Evolutionary conservation across 306 rosid genomes (phyloP).

Genomic region (Cercis canadensis): DNA sequence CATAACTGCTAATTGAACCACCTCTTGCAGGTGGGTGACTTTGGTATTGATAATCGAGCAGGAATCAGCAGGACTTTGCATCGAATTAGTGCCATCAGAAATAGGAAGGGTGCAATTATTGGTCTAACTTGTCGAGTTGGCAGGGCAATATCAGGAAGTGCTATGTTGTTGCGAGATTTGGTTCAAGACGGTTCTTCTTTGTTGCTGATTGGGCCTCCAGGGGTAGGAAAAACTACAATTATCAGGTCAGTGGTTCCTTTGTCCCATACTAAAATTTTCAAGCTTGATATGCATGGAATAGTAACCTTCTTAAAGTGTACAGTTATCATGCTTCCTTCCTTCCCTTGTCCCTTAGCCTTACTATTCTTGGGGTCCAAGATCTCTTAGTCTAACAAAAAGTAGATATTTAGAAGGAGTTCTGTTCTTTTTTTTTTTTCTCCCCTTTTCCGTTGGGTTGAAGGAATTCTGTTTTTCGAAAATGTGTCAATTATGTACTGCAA

Average conservation of each 20-base stretch:
- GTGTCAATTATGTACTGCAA: too few species aligned
- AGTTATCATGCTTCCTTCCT: conserved; percentile 23
- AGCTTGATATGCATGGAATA: conserved; percentile 22
- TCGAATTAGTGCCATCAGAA: conserved; percentile 93
- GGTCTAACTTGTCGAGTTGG: conserved; percentile 98
- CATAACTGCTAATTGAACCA: conserved; percentile 32
- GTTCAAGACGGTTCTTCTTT: conserved; percentile 90
- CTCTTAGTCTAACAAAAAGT: conserved; percentile 10
- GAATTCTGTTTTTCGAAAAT: too few species aligned
- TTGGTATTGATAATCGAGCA: conserved; percentile 88
- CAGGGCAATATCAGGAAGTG: conserved; percentile 89
- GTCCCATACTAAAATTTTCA: neutral
- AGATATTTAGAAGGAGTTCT: too few species aligned
- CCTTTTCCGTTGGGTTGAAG: too few species aligned
- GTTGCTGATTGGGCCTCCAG: conserved; percentile 96
- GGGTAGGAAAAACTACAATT: conserved; percentile 95
- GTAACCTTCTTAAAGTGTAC: conserved; percentile 27
- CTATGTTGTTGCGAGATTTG: conserved; percentile 79
- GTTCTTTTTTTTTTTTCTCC: too few species aligned
- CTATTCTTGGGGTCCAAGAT: neutral
- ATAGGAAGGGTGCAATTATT: conserved; percentile 82
- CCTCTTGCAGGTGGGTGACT: conserved; percentile 84
- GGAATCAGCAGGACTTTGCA: conserved; percentile 96
- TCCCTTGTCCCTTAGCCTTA: conserved; percentile 3
- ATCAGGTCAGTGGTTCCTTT: conserved; percentile 65